Base-by-base conservation (phyloP, 176 grass and related monocot species). In the Avena eriantha region DNA sequence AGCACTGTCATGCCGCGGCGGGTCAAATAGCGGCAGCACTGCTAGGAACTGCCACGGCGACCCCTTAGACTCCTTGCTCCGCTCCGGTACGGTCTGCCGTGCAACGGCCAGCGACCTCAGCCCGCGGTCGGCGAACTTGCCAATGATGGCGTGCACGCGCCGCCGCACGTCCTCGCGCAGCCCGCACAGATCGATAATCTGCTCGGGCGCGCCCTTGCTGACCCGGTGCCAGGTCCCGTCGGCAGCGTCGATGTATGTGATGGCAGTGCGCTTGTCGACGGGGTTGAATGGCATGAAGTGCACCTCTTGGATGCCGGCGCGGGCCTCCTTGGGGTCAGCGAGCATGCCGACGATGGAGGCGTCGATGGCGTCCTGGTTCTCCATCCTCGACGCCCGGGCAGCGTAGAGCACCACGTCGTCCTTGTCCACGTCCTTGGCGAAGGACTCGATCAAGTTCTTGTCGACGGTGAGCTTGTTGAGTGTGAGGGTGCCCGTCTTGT, bases 221-320 rank as follows among this genome's bases (percentile, higher is more conserved):
- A 90, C 7, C 7, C 95, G 84, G 75, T 95, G 95, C 93, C 95
- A 97, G 2, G 83, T 86, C 9, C 89, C 82, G 10, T 82, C 80
- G 4, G 56, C 26, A 14, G 15, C 29, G 76, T 97, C 89, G 24
- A 95, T 82, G 89, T 95, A 97, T 78, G 95, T 97, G 77, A 97
- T 97, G 59, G 93, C 89, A 0, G 93, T 97, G 73, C 95, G 93
- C 87, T 97, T 97, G 64, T 95, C 95, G 0, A 97, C 95, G 0
- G 95, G 95, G 84, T 97, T 97, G 89, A 95, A 97, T 0, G 95
- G 95, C 74, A 97, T 84, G 84, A 97, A 97, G 84, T 97, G 95
- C 18, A 95, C 82, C 84, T 97, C 95, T 35, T 95, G 78, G 55
- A 97, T 97, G 45, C 82, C 90, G 4, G 89, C 92, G 14, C 89